Evolutionary conservation across 768 basidiomycete genomes (phyloP).

Genomic region (Pilatotrama ljubarskyi): DNA sequence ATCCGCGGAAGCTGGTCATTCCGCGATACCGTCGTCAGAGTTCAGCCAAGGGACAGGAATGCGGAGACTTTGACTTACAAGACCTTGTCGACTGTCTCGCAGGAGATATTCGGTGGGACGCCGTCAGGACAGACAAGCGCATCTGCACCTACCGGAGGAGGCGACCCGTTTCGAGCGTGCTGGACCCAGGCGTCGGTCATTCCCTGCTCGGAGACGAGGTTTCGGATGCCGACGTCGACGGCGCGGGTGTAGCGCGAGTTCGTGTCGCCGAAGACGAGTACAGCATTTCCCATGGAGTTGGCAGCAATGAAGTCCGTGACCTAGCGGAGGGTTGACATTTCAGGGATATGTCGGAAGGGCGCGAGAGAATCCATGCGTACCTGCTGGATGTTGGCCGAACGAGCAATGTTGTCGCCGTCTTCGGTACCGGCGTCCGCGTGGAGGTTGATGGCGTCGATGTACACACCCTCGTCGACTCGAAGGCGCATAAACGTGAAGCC

Average conservation of each 20-base stretch:
- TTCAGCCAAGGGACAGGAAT: background rate
- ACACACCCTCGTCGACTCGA: background rate
- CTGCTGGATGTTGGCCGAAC: conserved; percentile 5
- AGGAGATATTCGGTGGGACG: conserved; percentile 1
- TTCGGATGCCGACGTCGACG: conserved; percentile 5
- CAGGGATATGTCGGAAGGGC: background rate
- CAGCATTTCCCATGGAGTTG: background rate
- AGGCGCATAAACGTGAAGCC: conserved; percentile 14
- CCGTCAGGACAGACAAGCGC: conserved; percentile 3
- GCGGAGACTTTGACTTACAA: background rate
- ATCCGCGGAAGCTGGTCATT: background rate
- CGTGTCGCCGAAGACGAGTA: conserved; percentile 10
- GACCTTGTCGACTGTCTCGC: conserved; percentile 14
- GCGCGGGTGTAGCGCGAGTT: conserved; percentile 12
- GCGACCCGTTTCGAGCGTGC: background rate
- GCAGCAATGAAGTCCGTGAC: conserved; percentile 1
- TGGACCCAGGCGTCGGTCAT: conserved; percentile 10
- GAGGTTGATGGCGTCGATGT: conserved; percentile 7
- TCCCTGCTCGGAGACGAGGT: conserved; percentile 1
- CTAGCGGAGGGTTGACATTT: background rate
- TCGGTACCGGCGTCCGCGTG: conserved; percentile 12
- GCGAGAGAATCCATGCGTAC: background rate
- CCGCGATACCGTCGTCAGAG: background rate
- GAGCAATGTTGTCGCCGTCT: conserved; percentile 9
- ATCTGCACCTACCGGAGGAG: background rate